Conservation (phyloP, 2,329 filamentous ascomycete species). For the Neodidymelliopsis sp. region DNA sequence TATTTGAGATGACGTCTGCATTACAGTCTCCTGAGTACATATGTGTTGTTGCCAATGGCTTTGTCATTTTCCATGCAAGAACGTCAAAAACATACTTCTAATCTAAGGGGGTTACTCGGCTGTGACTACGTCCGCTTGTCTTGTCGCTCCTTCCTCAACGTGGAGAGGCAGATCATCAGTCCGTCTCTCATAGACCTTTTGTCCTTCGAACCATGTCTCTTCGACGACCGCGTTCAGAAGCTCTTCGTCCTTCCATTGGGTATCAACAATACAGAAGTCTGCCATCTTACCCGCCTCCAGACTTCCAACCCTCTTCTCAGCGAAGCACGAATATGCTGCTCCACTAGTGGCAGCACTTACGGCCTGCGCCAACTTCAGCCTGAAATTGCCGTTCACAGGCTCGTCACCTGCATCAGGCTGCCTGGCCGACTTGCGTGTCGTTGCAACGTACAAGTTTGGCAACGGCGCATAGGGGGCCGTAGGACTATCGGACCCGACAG, state of each 20-base stretch:
- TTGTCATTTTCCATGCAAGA: no score
- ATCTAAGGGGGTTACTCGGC: no score
- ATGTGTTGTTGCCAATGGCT: background rate
- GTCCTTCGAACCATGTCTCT: constrained; percentile 64
- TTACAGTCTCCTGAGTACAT: background rate
- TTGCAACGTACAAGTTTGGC: constrained; percentile 66
- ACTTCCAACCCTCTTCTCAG: constrained; percentile 62
- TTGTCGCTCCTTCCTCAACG: constrained; percentile 4
- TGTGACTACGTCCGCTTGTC: constrained; percentile 6
- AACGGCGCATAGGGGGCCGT: constrained; percentile 65
- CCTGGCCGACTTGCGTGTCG: constrained; percentile 63
- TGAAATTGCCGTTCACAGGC: constrained; percentile 62
- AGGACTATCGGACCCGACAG: constrained; percentile 66
- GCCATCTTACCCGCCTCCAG: constrained; percentile 62
- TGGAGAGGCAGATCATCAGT: background rate
- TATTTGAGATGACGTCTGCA: constrained; percentile 1
- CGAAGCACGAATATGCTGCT: constrained; percentile 66
- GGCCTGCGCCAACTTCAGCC: constrained; percentile 61
- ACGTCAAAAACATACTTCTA: no score
- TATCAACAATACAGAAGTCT: constrained; percentile 65
- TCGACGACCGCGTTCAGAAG: constrained; percentile 56
- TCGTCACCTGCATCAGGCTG: constrained; percentile 53
- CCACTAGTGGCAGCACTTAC: constrained; percentile 63
- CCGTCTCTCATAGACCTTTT: constrained; percentile 30
- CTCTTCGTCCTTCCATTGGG: constrained; percentile 58